These are phyloP conservation scores for Barbarea vulgaris DNA, from an alignment of 345 rosid species.

Conservation along the genomic window DNA sequence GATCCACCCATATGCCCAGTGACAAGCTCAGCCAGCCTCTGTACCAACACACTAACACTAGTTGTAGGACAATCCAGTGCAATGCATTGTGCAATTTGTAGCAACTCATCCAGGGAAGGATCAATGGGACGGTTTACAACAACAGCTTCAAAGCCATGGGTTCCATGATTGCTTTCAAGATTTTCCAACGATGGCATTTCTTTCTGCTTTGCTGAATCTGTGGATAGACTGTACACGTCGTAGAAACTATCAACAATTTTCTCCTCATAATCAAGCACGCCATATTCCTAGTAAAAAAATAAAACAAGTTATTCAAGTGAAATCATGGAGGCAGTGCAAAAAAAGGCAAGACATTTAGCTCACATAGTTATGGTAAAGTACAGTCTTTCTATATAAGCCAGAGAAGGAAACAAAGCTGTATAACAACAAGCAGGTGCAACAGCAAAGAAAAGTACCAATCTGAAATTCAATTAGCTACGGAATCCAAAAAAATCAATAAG, in stretches of 20 bases:
- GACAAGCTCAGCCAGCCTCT: constrained; percentile 88
- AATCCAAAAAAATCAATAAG: neutral
- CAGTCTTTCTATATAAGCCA: neutral
- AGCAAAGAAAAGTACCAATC: constrained; percentile 9
- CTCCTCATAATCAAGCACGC: constrained; percentile 92
- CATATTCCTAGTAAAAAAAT: constrained; percentile 67
- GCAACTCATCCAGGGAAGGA: constrained; percentile 73
- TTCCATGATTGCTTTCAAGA: constrained; percentile 73
- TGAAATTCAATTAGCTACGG: constrained; percentile 10
- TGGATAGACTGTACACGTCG: constrained; percentile 72
- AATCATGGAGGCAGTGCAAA: constrained; percentile 1
- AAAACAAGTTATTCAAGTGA: neutral
- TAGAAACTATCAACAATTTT: constrained; percentile 95
- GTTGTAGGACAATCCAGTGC: constrained; percentile 70
- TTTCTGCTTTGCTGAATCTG: constrained; percentile 57
- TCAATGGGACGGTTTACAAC: constrained; percentile 75
- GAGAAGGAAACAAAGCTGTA: constrained; percentile 2
- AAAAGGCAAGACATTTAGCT: neutral
- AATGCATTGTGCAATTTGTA: constrained; percentile 82
- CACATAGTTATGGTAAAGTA: neutral
- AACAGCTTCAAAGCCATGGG: constrained; percentile 80
- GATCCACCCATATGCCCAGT: constrained; percentile 98
- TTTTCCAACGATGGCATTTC: constrained; percentile 89
- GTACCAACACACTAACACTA: constrained; percentile 67
- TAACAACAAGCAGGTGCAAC: constrained; percentile 8